Percentiles rank a stretch among this genome's conserved stretches.
Conservation (phyloP, 768 basidiomycete genomes). For the Termitomyces bulborhizus region DNA sequence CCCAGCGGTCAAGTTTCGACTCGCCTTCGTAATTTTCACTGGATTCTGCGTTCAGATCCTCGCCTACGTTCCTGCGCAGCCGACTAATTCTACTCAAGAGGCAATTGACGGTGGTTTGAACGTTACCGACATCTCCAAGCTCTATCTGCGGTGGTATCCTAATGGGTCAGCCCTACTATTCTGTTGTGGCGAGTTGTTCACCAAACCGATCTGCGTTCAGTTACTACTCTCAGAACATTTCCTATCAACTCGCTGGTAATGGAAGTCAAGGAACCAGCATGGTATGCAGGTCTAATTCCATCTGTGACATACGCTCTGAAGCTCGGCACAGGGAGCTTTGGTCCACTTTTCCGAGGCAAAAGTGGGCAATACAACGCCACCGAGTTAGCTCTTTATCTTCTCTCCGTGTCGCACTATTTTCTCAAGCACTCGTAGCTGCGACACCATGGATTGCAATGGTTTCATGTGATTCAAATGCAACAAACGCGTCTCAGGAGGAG, state of each 20-base stretch:
- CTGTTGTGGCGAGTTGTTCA: slow-evolving; percentile 1
- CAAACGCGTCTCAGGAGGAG: slow-evolving; percentile 46
- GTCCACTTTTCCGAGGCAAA: slow-evolving; percentile 75
- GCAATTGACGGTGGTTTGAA: slow-evolving; percentile 39
- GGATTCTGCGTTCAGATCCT: slow-evolving; percentile 13
- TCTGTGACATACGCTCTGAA: background rate
- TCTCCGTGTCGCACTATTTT: background rate
- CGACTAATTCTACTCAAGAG: slow-evolving; percentile 57
- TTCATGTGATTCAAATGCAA: slow-evolving; percentile 75
- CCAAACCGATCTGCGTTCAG: slow-evolving; percentile 20
- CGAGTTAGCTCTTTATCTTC: slow-evolving; percentile 27
- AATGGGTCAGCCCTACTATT: slow-evolving; percentile 32
- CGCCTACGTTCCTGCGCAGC: slow-evolving; percentile 65
- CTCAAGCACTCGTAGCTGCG: slow-evolving; percentile 31
- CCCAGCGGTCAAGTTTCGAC: background rate
- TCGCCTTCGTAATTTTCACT: slow-evolving; percentile 2
- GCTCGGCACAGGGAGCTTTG: slow-evolving; percentile 58
- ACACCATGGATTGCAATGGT: slow-evolving; percentile 93
- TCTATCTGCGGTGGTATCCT: slow-evolving; percentile 57
- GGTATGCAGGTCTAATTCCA: slow-evolving; percentile 25
- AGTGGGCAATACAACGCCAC: slow-evolving; percentile 40
- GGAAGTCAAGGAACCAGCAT: slow-evolving; percentile 45
- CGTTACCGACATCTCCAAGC: slow-evolving; percentile 48
- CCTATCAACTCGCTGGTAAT: slow-evolving; percentile 52
- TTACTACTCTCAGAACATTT: slow-evolving; percentile 47